A percentile compares a stretch with the other conserved stretches of the same genome.
These are phyloP conservation scores for Aspergillus sergii DNA, from an alignment of 2,329 filamentous ascomycete species.

Conservation along the genomic window DNA sequence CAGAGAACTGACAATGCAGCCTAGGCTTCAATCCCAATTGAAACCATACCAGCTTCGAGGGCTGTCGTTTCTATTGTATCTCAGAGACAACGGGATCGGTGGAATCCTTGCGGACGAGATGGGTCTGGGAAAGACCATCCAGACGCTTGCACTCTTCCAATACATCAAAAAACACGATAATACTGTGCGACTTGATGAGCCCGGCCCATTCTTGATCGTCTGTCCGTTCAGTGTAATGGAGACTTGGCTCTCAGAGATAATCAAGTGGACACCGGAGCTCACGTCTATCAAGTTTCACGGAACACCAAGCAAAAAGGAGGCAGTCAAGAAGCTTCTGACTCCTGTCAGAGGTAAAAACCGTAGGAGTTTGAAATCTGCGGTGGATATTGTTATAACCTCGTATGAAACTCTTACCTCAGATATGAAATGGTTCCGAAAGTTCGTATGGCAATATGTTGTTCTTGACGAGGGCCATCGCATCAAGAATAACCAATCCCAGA, in stretches of 20 bases:
- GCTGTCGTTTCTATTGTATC: constrained; percentile 52
- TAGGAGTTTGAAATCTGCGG: neutral
- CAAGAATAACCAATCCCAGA: constrained; percentile 51
- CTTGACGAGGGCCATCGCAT: constrained; percentile 59
- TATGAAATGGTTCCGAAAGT: constrained; percentile 54
- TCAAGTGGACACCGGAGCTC: constrained; percentile 50
- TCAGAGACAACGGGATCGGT: constrained; percentile 28
- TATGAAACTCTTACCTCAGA: constrained; percentile 54
- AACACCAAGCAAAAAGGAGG: constrained; percentile 43
- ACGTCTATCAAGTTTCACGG: constrained; percentile 54
- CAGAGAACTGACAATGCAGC: neutral
- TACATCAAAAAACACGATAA: constrained; percentile 46
- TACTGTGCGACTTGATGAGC: neutral
- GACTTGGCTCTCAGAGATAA: constrained; percentile 52
- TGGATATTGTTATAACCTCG: constrained; percentile 49
- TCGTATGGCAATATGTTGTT: constrained; percentile 56
- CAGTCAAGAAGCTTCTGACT: constrained; percentile 19
- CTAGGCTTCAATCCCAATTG: constrained; percentile 49
- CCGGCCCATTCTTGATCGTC: constrained; percentile 41
- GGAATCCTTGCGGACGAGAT: constrained; percentile 35
- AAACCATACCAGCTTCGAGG: constrained; percentile 57
- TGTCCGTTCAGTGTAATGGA: constrained; percentile 55
- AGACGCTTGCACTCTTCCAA: constrained; percentile 47
- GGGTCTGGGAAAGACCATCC: constrained; percentile 35
- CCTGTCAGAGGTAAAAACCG: constrained; percentile 3